Evolutionary conservation across 345 rosid genomes (phyloP).

Genomic region (Salix suchowensis): DNA sequence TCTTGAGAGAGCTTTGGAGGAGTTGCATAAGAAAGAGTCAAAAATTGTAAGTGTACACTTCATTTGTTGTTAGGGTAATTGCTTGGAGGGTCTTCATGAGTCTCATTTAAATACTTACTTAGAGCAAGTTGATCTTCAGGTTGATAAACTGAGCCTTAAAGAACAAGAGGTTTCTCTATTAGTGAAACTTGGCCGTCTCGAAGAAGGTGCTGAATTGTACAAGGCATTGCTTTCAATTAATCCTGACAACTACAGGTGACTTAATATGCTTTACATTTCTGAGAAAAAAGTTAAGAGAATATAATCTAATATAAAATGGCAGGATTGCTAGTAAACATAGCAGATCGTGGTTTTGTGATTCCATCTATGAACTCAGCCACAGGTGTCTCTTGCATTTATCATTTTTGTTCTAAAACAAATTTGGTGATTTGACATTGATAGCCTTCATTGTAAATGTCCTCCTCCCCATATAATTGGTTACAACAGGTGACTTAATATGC

Average conservation of each 20-base stretch:
- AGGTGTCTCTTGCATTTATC: neutral
- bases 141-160: slow-evolving; percentile 71
- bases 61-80: neutral
- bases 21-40: slow-evolving; percentile 61
- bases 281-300: neutral
- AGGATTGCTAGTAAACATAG: neutral
- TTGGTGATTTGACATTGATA: neutral
- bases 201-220: slow-evolving; percentile 75
- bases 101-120: slow-evolving; percentile 11
- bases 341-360: neutral
- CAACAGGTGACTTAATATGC: slow-evolving; percentile 51
- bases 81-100: neutral
- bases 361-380: neutral
- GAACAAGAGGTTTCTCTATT: slow-evolving; percentile 89
- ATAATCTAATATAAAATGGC: neutral
- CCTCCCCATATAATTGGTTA: neutral
- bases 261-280: slow-evolving; percentile 5
- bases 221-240: slow-evolving; percentile 71
- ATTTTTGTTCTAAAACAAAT: neutral
- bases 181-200: slow-evolving; percentile 63
- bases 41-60: slow-evolving; percentile 62
- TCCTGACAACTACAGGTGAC: slow-evolving; percentile 96
- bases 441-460: neutral
- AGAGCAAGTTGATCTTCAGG: slow-evolving; percentile 44
- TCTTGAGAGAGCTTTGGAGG: slow-evolving; percentile 71